Percentiles rank a stretch among this genome's conserved stretches.
Conservation (phyloP, 1,284 basidiomycete genomes). For the Ustilago tritici region DNA sequence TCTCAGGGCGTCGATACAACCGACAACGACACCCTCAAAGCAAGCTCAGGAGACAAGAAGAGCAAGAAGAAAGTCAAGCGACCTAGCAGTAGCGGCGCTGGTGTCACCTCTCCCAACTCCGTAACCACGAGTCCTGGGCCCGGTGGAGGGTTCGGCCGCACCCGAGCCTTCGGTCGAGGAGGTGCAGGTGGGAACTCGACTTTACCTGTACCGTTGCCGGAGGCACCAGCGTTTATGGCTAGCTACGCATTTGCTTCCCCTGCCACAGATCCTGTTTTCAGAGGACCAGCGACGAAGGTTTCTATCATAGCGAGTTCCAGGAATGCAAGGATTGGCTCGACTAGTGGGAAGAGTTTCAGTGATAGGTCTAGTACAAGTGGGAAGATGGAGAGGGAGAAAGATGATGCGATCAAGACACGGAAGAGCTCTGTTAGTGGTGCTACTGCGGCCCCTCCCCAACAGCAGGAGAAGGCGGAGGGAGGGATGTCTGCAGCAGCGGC, state of each 20-base stretch:
- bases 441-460: not conserved
- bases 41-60: slow-evolving; percentile 16
- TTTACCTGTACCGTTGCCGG: slow-evolving; percentile 14
- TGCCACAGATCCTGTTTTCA: slow-evolving; percentile 18
- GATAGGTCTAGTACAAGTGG: slow-evolving; percentile 22
- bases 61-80: slow-evolving; percentile 27
- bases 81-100: slow-evolving; percentile 39
- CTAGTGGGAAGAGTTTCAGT: slow-evolving; percentile 18
- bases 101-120: not conserved
- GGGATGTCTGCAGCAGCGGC: slow-evolving; percentile 26
- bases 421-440: not conserved
- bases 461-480: not conserved
- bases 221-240: slow-evolving; percentile 29
- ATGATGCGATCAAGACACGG: not conserved
- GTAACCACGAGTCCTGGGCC: not conserved
- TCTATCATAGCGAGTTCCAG: slow-evolving; percentile 18
- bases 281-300: slow-evolving; percentile 22
- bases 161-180: slow-evolving; percentile 24
- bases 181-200: slow-evolving; percentile 8
- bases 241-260: slow-evolving; percentile 22
- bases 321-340: slow-evolving; percentile 7
- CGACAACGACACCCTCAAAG: not conserved
- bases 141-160: not conserved
- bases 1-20: not conserved
- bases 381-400: slow-evolving; percentile 23